Base-by-base conservation (phyloP, 2,329 filamentous ascomycete species). In the Elsinoe australis region DNA sequence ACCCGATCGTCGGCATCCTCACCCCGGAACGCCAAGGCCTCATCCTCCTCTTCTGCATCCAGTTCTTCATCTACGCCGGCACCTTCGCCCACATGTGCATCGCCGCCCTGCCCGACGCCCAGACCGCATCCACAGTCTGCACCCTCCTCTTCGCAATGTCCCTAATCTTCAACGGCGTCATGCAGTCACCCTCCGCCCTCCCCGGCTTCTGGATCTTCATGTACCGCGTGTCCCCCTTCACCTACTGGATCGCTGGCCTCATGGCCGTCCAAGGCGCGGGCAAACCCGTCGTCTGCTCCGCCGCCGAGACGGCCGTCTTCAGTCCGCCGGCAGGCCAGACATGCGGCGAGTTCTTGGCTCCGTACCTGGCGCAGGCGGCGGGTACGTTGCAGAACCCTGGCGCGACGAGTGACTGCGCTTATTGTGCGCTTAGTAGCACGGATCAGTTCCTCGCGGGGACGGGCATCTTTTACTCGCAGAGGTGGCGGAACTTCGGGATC, bases 161-260 rank as follows among this genome's bases (percentile, higher is more conserved):
- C 3, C 61, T 74, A 2, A 67, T 69, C 55, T 66, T 72, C 56
- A 65, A 69, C 55, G 71, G 81, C 59, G 82, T 86, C 3, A 66
- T 87, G 47, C 78, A 82, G 51, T 63, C 72, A 0, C 75, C 80
- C 0, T 51, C 58, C 3, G 70, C 72, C 0, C 69, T 87, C 1
- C 83, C 83, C 0, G 72, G 77, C 0, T 87, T 87, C 68, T 88
- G 83, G 83, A 78, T 79, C 52, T 87, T 85, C 67, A 87, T 87
- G 83, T 84, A 86, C 63, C 73, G 78, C 19, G 70, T 79, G 8
- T 79, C 74, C 0, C 81, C 80, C 0, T 80, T 85, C 51, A 84
- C 79, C 0, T 86, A 85, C 63, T 78, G 73, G 71, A 58, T 71
- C 15, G 58, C 53, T 14, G 66, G 65, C 7, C 63, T 71, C 29